These are phyloP conservation scores for Cicer chorassanicum DNA, from an alignment of 306 rosid species.

Conservation along the genomic window DNA sequence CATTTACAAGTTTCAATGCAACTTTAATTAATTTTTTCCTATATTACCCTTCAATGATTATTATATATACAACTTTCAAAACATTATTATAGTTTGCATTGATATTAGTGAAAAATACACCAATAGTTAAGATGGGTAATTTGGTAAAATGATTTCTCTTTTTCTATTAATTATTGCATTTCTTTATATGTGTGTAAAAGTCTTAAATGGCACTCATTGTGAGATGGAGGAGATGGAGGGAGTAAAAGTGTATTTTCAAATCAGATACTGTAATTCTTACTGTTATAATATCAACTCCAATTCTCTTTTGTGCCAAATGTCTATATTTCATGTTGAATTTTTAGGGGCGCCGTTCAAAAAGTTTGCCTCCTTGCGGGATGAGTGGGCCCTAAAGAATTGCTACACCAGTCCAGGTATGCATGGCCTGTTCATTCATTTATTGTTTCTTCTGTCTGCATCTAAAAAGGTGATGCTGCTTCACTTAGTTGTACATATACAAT, in stretches of 20 bases:
- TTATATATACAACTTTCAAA: too few relatives aligned
- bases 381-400: slow-evolving; percentile 93
- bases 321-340: slow-evolving; percentile 43
- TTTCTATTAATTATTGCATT: too few relatives aligned
- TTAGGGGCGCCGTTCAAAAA: slow-evolving; percentile 93
- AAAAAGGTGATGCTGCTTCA: slow-evolving; percentile 18
- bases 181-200: too few relatives aligned
- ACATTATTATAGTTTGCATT: too few relatives aligned
- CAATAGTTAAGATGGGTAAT: too few relatives aligned
- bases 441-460: slow-evolving; percentile 24
- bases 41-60: too few relatives aligned
- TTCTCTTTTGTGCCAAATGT: slow-evolving; percentile 33
- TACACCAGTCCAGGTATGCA: slow-evolving; percentile 88
- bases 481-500: background rate
- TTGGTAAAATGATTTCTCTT: too few relatives aligned
- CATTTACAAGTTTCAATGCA: too few relatives aligned
- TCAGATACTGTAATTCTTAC: slow-evolving; percentile 12
- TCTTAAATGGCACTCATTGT: too few relatives aligned
- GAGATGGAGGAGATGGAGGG: too few relatives aligned
- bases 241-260: slow-evolving; percentile 13
- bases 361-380: slow-evolving; percentile 80
- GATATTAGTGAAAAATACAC: too few relatives aligned
- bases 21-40: too few relatives aligned
- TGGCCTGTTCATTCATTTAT: slow-evolving; percentile 11
- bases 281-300: slow-evolving; percentile 27